phyloP scores from a whole-genome alignment of 495 filamentous ascomycete genomes.

The Aspergillus coremiiformis region DNA sequence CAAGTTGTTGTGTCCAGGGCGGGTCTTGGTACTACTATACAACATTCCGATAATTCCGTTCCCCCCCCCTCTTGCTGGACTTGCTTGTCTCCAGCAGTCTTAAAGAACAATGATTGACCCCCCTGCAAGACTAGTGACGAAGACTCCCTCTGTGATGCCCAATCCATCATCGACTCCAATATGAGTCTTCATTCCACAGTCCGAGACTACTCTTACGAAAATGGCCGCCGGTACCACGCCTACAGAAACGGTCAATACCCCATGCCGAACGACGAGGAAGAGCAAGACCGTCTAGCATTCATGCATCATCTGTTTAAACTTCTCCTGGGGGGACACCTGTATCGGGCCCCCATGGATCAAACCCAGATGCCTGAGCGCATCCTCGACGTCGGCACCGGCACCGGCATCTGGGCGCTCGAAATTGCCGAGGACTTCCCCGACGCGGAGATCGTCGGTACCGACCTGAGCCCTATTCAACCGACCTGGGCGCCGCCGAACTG shows the following conservation, averaged over 20 bases:
- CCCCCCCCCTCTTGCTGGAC: background rate
- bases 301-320: constrained; percentile 53
- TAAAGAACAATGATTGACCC: background rate
- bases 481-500: constrained; percentile 44
- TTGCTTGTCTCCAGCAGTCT: background rate
- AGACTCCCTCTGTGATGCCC: constrained; percentile 32
- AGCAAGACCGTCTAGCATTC: constrained; percentile 62
- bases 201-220: constrained; percentile 46
- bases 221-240: constrained; percentile 56
- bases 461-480: constrained; percentile 52
- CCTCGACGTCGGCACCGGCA: constrained; percentile 48
- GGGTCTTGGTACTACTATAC: too few species aligned
- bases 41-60: too few species aligned
- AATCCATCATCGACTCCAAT: constrained; percentile 32
- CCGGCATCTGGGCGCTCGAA: constrained; percentile 56
- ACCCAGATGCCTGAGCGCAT: constrained; percentile 21
- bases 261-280: constrained; percentile 53
- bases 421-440: constrained; percentile 51
- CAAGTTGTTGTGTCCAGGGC: too few species aligned
- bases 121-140: constrained; percentile 33
- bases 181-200: constrained; percentile 43
- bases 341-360: constrained; percentile 42
- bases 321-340: constrained; percentile 44
- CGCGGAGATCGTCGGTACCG: constrained; percentile 55
- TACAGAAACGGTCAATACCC: constrained; percentile 50